Evolutionary conservation across 306 rosid genomes (phyloP).

Genomic region (Argentina anserina): DNA sequence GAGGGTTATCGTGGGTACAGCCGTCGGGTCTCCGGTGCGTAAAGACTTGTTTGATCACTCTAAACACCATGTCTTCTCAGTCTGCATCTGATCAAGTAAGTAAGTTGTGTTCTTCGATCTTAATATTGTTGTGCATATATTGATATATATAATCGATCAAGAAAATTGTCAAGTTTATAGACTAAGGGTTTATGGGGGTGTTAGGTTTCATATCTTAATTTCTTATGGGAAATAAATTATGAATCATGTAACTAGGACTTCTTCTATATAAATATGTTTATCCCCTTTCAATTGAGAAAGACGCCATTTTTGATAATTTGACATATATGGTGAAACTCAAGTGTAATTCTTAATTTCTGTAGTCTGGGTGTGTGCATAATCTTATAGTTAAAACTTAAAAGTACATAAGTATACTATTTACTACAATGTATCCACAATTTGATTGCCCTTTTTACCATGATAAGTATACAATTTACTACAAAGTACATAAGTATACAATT

Average conservation of each 20-base stretch:
- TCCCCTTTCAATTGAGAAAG: background rate
- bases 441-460: too few species aligned
- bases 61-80: background rate
- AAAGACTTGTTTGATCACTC: background rate
- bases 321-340: background rate
- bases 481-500: too few species aligned
- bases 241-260: background rate
- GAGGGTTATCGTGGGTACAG: too few species aligned
- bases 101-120: background rate
- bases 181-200: background rate
- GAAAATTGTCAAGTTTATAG: background rate
- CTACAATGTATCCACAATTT: background rate
- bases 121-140: too few species aligned
- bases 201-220: background rate
- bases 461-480: too few species aligned
- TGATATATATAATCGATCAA: background rate
- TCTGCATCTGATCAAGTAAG: background rate
- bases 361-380: background rate
- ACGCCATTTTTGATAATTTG: background rate
- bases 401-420: background rate
- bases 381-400: background rate
- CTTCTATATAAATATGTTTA: background rate
- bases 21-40: too few species aligned
- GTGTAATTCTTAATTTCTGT: background rate
- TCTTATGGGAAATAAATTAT: background rate